Evolutionary conservation across 2,329 filamentous ascomycete species (phyloP).

Genomic region (Xylaria sp.): DNA sequence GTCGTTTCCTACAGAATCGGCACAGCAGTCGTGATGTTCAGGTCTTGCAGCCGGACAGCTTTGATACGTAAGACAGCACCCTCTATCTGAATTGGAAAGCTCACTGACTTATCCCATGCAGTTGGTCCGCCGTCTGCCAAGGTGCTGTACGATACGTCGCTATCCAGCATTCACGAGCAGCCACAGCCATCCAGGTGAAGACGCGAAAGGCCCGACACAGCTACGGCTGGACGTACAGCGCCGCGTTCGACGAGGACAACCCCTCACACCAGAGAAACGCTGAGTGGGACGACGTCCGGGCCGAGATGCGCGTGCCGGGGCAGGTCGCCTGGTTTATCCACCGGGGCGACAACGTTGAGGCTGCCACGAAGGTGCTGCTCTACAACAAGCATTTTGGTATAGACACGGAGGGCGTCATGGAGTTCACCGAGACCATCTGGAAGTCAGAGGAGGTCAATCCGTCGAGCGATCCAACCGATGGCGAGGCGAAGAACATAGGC

Average conservation of each 20-base stretch:
- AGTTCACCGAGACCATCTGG: background rate
- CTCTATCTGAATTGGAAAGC: background rate
- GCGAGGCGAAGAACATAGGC: background rate
- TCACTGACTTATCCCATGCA: background rate
- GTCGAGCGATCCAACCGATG: background rate
- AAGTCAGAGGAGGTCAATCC: background rate
- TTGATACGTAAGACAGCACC: background rate
- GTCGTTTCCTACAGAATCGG: background rate
- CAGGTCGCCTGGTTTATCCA: background rate
- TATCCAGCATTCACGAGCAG: background rate
- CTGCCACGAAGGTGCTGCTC: background rate
- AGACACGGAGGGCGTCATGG: background rate
- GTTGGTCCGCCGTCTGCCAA: background rate
- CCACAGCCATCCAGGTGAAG: background rate
- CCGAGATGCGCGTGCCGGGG: background rate
- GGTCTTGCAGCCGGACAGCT: background rate
- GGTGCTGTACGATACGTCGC: background rate
- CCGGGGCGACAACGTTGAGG: background rate
- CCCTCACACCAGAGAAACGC: background rate
- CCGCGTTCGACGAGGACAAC: background rate
- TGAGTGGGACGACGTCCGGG: background rate
- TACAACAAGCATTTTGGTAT: background rate
- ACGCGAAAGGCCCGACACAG: background rate
- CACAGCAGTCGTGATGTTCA: background rate
- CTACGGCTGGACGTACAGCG: background rate